phyloP scores from a whole-genome alignment of 2,329 filamentous ascomycete genomes.

The Zopfia rhizophila region DNA sequence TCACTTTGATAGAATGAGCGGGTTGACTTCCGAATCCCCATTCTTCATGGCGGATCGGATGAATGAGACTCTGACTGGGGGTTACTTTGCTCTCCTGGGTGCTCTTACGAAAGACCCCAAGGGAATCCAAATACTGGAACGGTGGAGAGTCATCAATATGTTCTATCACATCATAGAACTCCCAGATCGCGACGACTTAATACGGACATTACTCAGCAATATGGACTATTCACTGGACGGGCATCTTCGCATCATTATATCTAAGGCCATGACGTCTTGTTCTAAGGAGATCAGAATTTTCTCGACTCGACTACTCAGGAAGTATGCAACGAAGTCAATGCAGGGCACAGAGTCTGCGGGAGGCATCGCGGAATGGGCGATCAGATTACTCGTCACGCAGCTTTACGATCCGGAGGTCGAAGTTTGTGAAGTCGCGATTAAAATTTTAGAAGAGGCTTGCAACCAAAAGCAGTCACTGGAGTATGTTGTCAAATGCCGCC shows the following conservation, averaged over 20 bases:
- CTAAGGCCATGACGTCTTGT: slow-evolving; percentile 91
- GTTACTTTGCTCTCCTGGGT: slow-evolving; percentile 94
- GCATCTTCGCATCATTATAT: slow-evolving; percentile 90
- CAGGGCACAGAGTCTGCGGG: slow-evolving; percentile 55
- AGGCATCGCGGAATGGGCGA: slow-evolving; percentile 91
- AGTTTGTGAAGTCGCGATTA: slow-evolving; percentile 94
- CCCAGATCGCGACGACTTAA: slow-evolving; percentile 88
- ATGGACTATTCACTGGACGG: slow-evolving; percentile 90
- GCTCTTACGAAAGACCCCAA: slow-evolving; percentile 83
- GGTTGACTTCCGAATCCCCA: slow-evolving; percentile 79
- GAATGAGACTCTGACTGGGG: slow-evolving; percentile 85
- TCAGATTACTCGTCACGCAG: slow-evolving; percentile 95
- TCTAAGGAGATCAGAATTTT: slow-evolving; percentile 92
- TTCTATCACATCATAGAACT: slow-evolving; percentile 98
- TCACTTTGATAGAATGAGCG: slow-evolving; percentile 87
- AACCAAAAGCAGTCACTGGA: slow-evolving; percentile 91
- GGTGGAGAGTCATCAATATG: slow-evolving; percentile 99
- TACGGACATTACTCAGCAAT: slow-evolving; percentile 86
- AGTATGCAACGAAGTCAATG: slow-evolving; percentile 77
- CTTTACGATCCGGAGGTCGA: slow-evolving; percentile 97
- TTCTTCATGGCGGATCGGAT: slow-evolving; percentile 90
- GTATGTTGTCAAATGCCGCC: slow-evolving; percentile 95
- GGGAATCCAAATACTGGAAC: slow-evolving; percentile 88
- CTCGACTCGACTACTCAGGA: slow-evolving; percentile 85
- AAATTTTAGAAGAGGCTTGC: slow-evolving; percentile 96